Evolutionary conservation across 306 rosid species (phyloP), one percentile per base, ranked within the genome.

Genomic region (Argentina anserina): DNA sequence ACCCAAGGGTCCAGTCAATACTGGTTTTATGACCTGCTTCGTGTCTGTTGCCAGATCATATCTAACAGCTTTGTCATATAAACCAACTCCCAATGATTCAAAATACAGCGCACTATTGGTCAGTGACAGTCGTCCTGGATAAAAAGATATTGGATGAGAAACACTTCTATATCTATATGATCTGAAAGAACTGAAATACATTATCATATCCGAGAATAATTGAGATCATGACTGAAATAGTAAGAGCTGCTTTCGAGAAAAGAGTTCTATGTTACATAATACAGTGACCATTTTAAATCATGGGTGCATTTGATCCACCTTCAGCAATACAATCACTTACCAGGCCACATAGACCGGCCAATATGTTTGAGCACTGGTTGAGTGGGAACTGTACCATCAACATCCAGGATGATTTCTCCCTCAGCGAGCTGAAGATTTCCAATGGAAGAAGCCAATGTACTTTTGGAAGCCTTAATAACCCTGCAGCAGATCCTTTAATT

Each of bases 341-440:
- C 99, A 79, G 97, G 97, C 97, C 99, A 94, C 3, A 96, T 84
- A 73, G 95, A 77, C 37, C 90, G 88, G 71, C 97, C 99, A 81
- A 91, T 80, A 84, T 91, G 97, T 72, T 94, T 94, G 75, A 94
- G 89, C 84, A 91, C 92, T 13, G 99, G 99, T 79, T 88, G 99
- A 76, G 92, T 90, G 39, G 99, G 96, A 83, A 88, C 75, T 15
- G 92, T 78, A 70, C 99, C 97, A 78, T 94, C 99, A 78, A 85
- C 80, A 80, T 94, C 99, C 56, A 91, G 90, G 73, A 88, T 79
- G 20, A 91, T 79, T 91, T 94, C 99, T 33, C 88, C 96, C 49
- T 90, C 89, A 8, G 81, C 62, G 81, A 88, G 95, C 69, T 83
- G 86, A 76, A 88, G 94, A 86, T 83, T 89, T 79, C 83, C 96